Conservation (phyloP, 352 stramenopile genomes). For the Globisporangium lucens region DNA sequence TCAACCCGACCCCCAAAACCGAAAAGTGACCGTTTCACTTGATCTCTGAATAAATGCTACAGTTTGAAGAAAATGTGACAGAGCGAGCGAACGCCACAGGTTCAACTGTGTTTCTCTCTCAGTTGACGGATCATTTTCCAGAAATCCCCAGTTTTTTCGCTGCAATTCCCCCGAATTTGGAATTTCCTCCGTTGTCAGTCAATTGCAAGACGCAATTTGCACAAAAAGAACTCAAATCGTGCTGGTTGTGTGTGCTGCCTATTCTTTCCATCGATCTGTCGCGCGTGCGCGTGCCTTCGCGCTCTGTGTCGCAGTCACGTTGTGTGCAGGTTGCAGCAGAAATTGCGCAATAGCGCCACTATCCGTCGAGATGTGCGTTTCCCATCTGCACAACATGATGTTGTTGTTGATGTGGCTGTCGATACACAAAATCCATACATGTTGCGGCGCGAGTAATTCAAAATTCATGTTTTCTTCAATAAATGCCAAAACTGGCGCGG, state of each 20-base stretch:
- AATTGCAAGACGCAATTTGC: no score
- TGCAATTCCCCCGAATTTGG: background rate
- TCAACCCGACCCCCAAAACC: background rate
- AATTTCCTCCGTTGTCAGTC: background rate
- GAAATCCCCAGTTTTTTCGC: no score
- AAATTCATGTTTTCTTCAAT: no score
- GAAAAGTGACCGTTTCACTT: background rate
- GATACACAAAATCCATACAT: no score
- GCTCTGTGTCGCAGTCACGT: background rate
- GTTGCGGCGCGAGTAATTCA: no score
- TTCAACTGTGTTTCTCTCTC: background rate
- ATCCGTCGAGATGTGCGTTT: background rate
- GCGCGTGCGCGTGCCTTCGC: no score
- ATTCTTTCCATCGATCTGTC: background rate
- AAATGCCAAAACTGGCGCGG: no score
- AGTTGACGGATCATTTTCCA: background rate
- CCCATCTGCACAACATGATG: background rate
- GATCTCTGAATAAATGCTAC: background rate
- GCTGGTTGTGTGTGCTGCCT: background rate
- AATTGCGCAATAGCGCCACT: background rate
- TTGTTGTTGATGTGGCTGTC: background rate
- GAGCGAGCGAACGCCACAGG: background rate
- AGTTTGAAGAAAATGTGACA: background rate
- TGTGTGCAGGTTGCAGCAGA: background rate
- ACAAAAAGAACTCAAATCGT: no score